Base-by-base conservation (phyloP, 306 rosid genomes). In the Mimosa pudica region DNA sequence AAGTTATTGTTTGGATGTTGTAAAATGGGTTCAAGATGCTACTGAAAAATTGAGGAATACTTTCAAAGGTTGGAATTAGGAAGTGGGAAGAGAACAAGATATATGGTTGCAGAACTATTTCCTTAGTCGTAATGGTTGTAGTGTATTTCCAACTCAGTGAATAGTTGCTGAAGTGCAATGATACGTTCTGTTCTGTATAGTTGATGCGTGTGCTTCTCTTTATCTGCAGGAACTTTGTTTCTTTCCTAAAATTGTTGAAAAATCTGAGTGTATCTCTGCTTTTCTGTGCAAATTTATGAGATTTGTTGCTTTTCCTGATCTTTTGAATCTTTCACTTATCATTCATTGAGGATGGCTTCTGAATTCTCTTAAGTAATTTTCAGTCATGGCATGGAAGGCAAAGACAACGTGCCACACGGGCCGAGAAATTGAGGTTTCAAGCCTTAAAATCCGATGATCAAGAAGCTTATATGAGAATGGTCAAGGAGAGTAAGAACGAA, bases 391-490 rank as follows among this genome's bases (percentile, higher is more conserved):
- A 96, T 83, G 97, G 92, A 88, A 93, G 97, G 88, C 99, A 93
- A 87, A 89, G 97, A 74, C 99, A 96, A 77, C 93, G 98, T 65
- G 99, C 98, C 41, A 90, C 99, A 36, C 86, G 98, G 48, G 96
- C 96, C 68, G 99, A 96, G 89, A 96, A 96, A 86, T 83, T 93
- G 90, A 96, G 99, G 83, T 96, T 93, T 82, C 99, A 96, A 87
- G 99, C 99, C 42, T 88, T 96, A 85, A 96, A 90, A 88, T 86
- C 99, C 57, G 99, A 96, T 87, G 99, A 96, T 85, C 99, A 96
- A 92, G 99, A 96, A 90, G 99, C 98, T 49, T 96, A 96, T 87
- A 93, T 96, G 98, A 93, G 96, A 96, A 86, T 96, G 98, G 99
- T 96, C 73, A 96, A 93, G 84, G 99, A 96, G 87, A 96, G 99